Percentiles rank a stretch among this genome's conserved stretches.
Evolutionary conservation across 306 rosid species (phyloP).

Genomic region (Pueraria montana): DNA sequence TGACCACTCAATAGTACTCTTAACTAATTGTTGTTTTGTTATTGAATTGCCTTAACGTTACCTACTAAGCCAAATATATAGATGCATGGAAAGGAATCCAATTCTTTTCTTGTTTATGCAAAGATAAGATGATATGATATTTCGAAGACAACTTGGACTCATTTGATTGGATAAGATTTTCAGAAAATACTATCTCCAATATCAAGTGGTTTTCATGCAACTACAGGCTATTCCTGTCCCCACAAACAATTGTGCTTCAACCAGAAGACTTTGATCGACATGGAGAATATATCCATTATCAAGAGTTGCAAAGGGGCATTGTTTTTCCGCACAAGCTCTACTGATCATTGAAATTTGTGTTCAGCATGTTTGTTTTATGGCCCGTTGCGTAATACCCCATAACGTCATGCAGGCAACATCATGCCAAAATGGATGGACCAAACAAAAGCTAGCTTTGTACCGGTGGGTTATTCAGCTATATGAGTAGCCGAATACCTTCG

Average conservation of each 20-base stretch:
- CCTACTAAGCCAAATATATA: not conserved
- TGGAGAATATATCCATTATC: no score
- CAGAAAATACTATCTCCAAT: not conserved
- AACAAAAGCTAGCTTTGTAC: no score
- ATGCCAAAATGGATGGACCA: no score
- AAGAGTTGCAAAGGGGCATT: not conserved
- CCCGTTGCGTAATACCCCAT: no score
- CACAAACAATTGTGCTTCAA: not conserved
- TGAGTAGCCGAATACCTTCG: no score
- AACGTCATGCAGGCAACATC: no score
- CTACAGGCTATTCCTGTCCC: no score
- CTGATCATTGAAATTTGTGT: no score
- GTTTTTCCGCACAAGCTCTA: not conserved
- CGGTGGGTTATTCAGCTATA: no score
- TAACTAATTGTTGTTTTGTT: not conserved
- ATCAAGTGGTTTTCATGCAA: not conserved
- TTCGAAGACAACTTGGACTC: not conserved
- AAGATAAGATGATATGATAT: not conserved
- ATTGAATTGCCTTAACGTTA: not conserved
- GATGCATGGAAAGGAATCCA: not conserved
- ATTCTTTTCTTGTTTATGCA: not conserved
- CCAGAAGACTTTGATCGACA: no score
- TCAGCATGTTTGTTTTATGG: no score
- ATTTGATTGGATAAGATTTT: not conserved
- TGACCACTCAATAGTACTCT: not conserved